A percentile compares a stretch with the other conserved stretches of the same genome.
Evolutionary conservation across 1,284 basidiomycete species (phyloP).

Genomic region (Cronartium quercuum): DNA sequence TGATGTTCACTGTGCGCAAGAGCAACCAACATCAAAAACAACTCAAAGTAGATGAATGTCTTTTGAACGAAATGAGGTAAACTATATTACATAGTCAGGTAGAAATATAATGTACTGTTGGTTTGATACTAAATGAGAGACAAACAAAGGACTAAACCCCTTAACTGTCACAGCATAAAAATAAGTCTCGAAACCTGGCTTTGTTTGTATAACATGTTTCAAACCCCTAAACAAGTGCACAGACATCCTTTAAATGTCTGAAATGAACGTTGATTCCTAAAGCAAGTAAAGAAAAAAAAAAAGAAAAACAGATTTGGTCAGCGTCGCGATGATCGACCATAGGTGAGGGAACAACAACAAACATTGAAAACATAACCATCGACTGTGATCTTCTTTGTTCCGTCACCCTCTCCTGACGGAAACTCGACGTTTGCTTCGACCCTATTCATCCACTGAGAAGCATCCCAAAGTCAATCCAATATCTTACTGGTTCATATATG

Average conservation of each 20-base stretch:
- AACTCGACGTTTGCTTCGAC: constrained; percentile 6
- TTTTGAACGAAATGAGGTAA: too few species aligned
- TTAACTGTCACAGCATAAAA: too few species aligned
- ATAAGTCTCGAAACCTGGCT: too few species aligned
- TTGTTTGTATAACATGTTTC: too few species aligned
- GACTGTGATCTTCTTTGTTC: background rate
- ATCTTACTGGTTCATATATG: background rate
- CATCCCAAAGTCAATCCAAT: background rate
- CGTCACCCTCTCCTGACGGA: background rate
- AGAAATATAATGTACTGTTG: too few species aligned
- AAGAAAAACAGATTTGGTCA: background rate
- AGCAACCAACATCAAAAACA: too few species aligned
- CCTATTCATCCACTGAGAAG: constrained; percentile 8
- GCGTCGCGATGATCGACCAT: background rate
- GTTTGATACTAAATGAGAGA: too few species aligned
- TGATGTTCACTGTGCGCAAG: too few species aligned
- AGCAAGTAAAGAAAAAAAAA: background rate
- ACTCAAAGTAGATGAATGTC: too few species aligned
- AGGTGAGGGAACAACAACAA: background rate
- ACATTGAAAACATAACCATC: constrained; percentile 31
- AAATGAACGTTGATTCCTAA: constrained; percentile 33
- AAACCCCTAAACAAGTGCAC: background rate
- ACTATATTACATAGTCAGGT: too few species aligned
- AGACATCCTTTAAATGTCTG: background rate
- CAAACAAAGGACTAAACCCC: too few species aligned